Conservation (phyloP, 2,329 filamentous ascomycete genomes). For the Calonectria fujianensis region DNA sequence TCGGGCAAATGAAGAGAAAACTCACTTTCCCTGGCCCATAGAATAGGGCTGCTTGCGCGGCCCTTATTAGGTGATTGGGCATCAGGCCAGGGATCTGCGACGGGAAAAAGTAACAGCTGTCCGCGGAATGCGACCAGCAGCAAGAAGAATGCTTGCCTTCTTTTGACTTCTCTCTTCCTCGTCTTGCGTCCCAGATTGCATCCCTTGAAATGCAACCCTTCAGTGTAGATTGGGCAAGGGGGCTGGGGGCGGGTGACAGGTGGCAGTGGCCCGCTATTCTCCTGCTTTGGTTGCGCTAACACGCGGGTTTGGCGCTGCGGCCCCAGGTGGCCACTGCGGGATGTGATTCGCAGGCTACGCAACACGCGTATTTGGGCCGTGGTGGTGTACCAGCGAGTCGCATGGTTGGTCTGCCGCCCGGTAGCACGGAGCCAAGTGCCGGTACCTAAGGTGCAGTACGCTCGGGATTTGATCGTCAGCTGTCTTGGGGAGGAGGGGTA, state of each 20-base stretch:
- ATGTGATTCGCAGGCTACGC: neutral
- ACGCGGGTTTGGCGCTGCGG: slow-evolving; percentile 18
- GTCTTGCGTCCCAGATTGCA: neutral
- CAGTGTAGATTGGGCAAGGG: slow-evolving; percentile 1
- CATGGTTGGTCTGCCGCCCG: neutral
- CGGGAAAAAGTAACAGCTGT: neutral
- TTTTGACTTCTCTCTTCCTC: neutral
- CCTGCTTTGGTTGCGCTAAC: neutral
- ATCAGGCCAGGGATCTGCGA: neutral
- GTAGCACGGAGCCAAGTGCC: slow-evolving; percentile 19
- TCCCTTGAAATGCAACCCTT: slow-evolving; percentile 18
- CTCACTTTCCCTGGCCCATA: slow-evolving; percentile 7
- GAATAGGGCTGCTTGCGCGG: neutral
- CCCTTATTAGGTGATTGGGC: neutral
- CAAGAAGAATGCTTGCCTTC: neutral
- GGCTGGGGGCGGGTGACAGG: slow-evolving; percentile 23
- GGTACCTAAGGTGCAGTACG: neutral
- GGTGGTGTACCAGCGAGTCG: slow-evolving; percentile 2
- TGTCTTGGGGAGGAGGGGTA: neutral
- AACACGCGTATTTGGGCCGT: slow-evolving; percentile 18
- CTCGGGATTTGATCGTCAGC: slow-evolving; percentile 8
- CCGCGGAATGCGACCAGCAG: neutral
- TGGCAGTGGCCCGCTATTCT: slow-evolving; percentile 18
- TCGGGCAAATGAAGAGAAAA: neutral
- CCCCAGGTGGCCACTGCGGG: neutral